These are phyloP conservation scores for Physaria fendleri DNA, from an alignment of 345 rosid genomes.

Conservation along the genomic window DNA sequence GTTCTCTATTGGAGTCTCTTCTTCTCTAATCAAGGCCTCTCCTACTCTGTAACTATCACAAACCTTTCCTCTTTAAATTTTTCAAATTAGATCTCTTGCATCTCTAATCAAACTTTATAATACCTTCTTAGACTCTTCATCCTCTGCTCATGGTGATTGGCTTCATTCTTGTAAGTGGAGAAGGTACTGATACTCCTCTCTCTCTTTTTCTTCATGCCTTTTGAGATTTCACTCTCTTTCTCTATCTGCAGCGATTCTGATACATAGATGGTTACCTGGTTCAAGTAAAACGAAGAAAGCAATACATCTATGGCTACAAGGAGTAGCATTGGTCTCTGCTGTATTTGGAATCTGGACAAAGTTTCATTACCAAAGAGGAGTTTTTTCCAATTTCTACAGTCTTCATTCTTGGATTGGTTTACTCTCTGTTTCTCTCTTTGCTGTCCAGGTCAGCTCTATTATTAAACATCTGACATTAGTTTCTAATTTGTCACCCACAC, in stretches of 20 bases:
- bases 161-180: constrained; percentile 85
- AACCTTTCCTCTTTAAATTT: neutral
- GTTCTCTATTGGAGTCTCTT: constrained; percentile 65
- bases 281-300: constrained; percentile 77
- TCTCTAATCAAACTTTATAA: neutral
- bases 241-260: constrained; percentile 64
- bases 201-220: neutral
- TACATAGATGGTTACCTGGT: constrained; percentile 90
- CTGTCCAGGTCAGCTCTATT: constrained; percentile 54
- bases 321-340: constrained; percentile 79
- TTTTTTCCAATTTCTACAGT: constrained; percentile 76
- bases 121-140: constrained; percentile 46
- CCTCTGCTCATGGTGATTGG: constrained; percentile 92
- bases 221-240: neutral
- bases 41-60: constrained; percentile 44
- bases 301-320: constrained; percentile 81
- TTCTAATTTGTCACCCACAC: too few relatives aligned
- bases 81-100: neutral
- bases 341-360: constrained; percentile 85
- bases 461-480: neutral
- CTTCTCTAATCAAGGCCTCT: constrained; percentile 45
- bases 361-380: constrained; percentile 57
- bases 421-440: constrained; percentile 71
- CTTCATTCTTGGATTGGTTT: constrained; percentile 99
- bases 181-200: constrained; percentile 48